phyloP scores from a whole-genome alignment of 768 basidiomycete species.

The Pholiota microspora region DNA sequence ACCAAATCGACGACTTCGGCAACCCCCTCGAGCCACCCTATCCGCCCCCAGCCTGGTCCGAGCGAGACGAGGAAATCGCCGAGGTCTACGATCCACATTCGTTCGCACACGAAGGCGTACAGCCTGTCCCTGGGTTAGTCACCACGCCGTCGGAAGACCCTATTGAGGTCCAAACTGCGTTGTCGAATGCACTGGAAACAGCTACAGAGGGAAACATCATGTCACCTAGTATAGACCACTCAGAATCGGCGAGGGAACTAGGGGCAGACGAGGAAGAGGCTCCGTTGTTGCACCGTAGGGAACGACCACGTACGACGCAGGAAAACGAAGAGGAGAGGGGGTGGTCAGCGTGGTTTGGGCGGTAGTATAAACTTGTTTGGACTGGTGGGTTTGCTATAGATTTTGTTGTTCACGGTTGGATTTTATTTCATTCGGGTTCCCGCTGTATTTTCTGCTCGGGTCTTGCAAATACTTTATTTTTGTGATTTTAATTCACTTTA shows the following conservation, averaged over 20 bases:
- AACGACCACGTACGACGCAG: background rate
- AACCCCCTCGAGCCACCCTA: conserved; percentile 32
- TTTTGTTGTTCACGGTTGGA: background rate
- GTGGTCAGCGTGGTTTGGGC: conserved; percentile 17
- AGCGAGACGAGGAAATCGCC: conserved; percentile 3
- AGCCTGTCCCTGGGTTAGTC: conserved; percentile 11
- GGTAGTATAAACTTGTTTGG: background rate
- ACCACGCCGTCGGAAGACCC: conserved; percentile 11
- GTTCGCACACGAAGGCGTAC: conserved; percentile 7
- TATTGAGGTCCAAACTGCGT: conserved; percentile 3
- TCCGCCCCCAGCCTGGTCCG: background rate
- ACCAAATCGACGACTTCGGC: conserved; percentile 91
- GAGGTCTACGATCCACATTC: background rate
- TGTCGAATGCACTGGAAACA: conserved; percentile 12
- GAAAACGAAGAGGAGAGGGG: background rate
- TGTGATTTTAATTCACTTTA: too few species aligned
- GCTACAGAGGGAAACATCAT: conserved; percentile 10
- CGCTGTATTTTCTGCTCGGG: background rate
- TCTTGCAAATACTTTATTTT: background rate
- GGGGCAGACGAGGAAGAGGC: conserved; percentile 8
- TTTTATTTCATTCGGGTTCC: background rate
- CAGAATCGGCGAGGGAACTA: background rate
- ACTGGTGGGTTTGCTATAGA: too few species aligned
- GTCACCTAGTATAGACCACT: conserved; percentile 6
- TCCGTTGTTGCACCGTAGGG: conserved; percentile 13